phyloP scores from a whole-genome alignment of 345 rosid genomes.

The Citrus trifoliata region DNA sequence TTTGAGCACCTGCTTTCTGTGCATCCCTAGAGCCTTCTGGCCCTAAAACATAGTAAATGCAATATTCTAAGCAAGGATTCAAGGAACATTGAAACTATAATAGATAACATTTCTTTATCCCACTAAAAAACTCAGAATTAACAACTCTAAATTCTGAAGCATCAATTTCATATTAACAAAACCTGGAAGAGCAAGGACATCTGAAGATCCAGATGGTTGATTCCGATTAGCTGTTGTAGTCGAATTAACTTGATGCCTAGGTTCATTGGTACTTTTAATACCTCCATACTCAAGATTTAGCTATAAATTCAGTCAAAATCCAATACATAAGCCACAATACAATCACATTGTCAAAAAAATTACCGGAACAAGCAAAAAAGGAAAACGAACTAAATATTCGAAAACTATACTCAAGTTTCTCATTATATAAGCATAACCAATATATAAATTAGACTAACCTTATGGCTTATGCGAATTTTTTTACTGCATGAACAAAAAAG shows the following conservation, averaged over 20 bases:
- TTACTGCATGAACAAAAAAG: conserved; percentile 46
- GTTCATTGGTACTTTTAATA: conserved; percentile 40
- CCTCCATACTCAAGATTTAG: conserved; percentile 63
- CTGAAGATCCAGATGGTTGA: conserved; percentile 43
- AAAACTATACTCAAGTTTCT: not conserved
- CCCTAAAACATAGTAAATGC: conserved; percentile 41
- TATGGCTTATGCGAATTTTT: conserved; percentile 75
- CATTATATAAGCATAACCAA: not conserved
- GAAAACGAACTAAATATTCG: not conserved
- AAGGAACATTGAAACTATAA: not conserved
- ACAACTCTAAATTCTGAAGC: not conserved
- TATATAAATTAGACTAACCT: conserved; percentile 46
- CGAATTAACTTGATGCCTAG: conserved; percentile 35
- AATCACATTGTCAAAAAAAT: not conserved
- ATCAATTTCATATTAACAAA: not conserved
- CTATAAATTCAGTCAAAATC: conserved; percentile 29
- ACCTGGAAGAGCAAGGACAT: conserved; percentile 78
- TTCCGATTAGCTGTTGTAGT: conserved; percentile 18
- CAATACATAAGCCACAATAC: not conserved
- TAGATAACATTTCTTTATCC: not conserved
- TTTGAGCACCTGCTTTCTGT: conserved; percentile 54
- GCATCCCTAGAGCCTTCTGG: conserved; percentile 51
- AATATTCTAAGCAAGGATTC: not conserved
- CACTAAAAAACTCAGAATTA: not conserved
- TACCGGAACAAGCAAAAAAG: not conserved